phyloP scores from a whole-genome alignment of 768 basidiomycete species.

The Leucosporidium creatinivorum region DNA sequence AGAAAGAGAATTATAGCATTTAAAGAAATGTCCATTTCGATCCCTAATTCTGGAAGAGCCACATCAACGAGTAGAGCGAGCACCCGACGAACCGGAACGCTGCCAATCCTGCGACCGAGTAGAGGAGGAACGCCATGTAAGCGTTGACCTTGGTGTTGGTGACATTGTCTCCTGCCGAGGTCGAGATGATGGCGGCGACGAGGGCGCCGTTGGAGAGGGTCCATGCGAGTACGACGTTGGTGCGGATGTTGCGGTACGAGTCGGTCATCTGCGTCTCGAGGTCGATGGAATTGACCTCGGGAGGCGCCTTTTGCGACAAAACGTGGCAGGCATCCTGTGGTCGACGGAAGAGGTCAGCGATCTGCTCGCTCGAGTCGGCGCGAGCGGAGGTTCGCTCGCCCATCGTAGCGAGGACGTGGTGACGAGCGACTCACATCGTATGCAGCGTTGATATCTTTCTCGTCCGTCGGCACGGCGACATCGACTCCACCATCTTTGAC shows the following conservation, averaged over 20 bases:
- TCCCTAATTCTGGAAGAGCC: conserved; percentile 4
- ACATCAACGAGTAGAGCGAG: neutral
- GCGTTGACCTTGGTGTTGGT: conserved; percentile 23
- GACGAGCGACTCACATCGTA: neutral
- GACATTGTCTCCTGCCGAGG: conserved; percentile 20
- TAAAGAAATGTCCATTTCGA: too few relatives aligned
- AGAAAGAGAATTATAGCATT: too few relatives aligned
- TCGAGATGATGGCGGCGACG: conserved; percentile 33
- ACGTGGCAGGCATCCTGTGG: conserved; percentile 81
- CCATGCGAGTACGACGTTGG: conserved; percentile 83
- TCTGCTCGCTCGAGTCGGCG: neutral
- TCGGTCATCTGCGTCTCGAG: conserved; percentile 64
- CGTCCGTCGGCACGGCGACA: conserved; percentile 71
- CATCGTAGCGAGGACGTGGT: too few relatives aligned
- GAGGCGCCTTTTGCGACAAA: conserved; percentile 67
- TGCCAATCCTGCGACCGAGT: conserved; percentile 34
- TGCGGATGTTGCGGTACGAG: conserved; percentile 81
- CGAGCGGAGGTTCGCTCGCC: too few relatives aligned
- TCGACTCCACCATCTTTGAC: conserved; percentile 62
- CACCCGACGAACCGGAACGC: conserved; percentile 35
- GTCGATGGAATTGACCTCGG: conserved; percentile 60
- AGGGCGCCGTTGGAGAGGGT: conserved; percentile 60
- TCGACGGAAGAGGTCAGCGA: conserved; percentile 42
- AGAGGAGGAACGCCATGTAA: conserved; percentile 36
- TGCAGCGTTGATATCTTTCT: conserved; percentile 55